Base-by-base conservation (phyloP, 2,329 filamentous ascomycete genomes). In the Pochonia chlamydosporia region DNA sequence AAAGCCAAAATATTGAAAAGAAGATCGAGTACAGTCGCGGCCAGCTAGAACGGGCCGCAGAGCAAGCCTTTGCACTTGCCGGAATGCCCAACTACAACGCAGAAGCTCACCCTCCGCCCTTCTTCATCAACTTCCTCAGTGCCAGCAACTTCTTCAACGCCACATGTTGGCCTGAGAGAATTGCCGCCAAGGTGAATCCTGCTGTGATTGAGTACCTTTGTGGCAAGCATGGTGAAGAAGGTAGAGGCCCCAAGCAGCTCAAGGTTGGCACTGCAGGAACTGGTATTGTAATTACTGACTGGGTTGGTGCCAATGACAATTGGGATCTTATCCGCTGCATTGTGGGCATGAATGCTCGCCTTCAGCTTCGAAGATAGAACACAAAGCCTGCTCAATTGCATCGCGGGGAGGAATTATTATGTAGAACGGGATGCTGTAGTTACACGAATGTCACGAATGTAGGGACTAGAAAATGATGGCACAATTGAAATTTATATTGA, bases 91-190 rank as follows among this genome's bases (percentile, higher is more conserved):
- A 52, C 24, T 54, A 63, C 46, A 54, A 56, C 20, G 52, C 58
- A 8, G 56, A 54, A 25, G 55, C 62, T 31, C 68, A 49, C 7
- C 53, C 60, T 21, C 72, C 73, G 14, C 89, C 89, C 1, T 77
- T 96, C 56, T 95, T 87, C 59, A 72, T 97, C 66, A 99, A 97
- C 66, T 97, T 96, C 63, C 66, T 96, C 52, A 89, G 79, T 56
- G 93, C 85, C 1, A 92, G 86, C 65, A 96, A 96, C 70, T 97
- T 97, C 72, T 97, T 92, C 83, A 91, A 89, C 54, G 75, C 85
- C 1, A 82, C 81, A 47, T 96, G 90, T 66, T 99, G 93, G 93
- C 93, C 93, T 0, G 91, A 96, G 66, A 85, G 81, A 60, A 89
- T 99, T 63, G 92, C 93, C 1, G 84, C 82, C 18, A 89, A 87